A percentile compares a stretch with the other conserved stretches of the same genome.
These are phyloP conservation scores for Vitis riparia DNA, from an alignment of 164 flowering plant genomes.

Conservation along the genomic window DNA sequence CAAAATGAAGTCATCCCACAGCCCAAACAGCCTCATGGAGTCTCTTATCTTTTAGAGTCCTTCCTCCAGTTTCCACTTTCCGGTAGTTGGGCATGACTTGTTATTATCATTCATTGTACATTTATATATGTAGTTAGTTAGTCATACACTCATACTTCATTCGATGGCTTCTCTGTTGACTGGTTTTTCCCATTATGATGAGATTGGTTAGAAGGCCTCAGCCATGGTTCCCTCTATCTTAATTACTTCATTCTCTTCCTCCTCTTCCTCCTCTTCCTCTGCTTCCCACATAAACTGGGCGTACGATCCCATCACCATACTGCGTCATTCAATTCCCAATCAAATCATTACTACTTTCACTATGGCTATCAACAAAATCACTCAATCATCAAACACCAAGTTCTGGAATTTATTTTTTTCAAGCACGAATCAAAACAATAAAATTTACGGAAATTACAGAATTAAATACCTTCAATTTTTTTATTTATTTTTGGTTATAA, in stretches of 20 bases:
- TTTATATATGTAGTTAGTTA: not conserved
- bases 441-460: too few species aligned
- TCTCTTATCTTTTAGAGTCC: too few species aligned
- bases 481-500: too few species aligned
- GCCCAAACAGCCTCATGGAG: too few species aligned
- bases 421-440: too few species aligned
- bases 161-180: not conserved
- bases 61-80: not conserved
- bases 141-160: not conserved
- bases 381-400: too few species aligned
- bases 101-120: not conserved
- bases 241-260: constrained; percentile 25
- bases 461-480: too few species aligned
- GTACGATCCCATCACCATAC: constrained; percentile 57
- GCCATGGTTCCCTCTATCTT: constrained; percentile 5
- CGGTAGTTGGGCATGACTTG: not conserved
- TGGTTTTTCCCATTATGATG: too few species aligned
- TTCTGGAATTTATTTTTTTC: too few species aligned
- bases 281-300: constrained; percentile 65
- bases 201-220: constrained; percentile 8
- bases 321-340: constrained; percentile 8
- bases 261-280: constrained; percentile 48
- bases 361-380: too few species aligned
- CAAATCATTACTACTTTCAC: too few species aligned
- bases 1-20: too few species aligned